Evolutionary conservation across 2,329 filamentous ascomycete genomes (phyloP).

Genomic region (Cadophora luteo-olivacea): DNA sequence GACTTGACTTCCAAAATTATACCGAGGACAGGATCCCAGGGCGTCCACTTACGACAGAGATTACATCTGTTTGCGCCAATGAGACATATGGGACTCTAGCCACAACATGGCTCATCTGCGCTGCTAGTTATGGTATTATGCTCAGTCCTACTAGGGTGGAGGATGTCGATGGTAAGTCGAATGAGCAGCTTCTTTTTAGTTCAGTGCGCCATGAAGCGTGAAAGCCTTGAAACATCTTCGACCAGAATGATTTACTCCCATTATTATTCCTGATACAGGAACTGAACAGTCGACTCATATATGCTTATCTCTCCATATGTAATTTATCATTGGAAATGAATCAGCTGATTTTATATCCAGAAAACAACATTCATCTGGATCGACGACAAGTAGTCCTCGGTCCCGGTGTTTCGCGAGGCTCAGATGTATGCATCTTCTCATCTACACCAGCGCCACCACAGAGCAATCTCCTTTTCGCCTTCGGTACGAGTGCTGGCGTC

Average conservation of each 20-base stretch:
- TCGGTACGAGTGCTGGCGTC: conserved; percentile 58
- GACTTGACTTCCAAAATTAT: not conserved
- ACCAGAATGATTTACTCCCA: no score
- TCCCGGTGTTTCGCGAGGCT: conserved; percentile 31
- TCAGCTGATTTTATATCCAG: not conserved
- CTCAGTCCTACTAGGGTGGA: not conserved
- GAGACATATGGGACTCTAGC: conserved; percentile 11
- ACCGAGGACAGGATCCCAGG: not conserved
- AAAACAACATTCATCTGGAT: not conserved
- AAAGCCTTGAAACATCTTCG: no score
- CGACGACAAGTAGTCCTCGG: conserved; percentile 18
- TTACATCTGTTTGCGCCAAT: conserved; percentile 28
- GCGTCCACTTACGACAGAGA: not conserved
- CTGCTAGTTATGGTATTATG: conserved; percentile 25
- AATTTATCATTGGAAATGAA: no score
- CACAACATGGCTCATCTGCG: conserved; percentile 29
- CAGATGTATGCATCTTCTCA: conserved; percentile 46
- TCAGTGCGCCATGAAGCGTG: no score
- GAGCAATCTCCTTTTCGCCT: conserved; percentile 51
- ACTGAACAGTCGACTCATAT: no score
- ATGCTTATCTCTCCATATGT: no score
- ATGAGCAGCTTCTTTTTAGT: not conserved
- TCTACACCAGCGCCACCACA: conserved; percentile 50
- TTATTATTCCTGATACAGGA: no score
- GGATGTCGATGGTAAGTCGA: not conserved